Base-by-base conservation (phyloP, 345 rosid species). In the Populus tremula region DNA sequence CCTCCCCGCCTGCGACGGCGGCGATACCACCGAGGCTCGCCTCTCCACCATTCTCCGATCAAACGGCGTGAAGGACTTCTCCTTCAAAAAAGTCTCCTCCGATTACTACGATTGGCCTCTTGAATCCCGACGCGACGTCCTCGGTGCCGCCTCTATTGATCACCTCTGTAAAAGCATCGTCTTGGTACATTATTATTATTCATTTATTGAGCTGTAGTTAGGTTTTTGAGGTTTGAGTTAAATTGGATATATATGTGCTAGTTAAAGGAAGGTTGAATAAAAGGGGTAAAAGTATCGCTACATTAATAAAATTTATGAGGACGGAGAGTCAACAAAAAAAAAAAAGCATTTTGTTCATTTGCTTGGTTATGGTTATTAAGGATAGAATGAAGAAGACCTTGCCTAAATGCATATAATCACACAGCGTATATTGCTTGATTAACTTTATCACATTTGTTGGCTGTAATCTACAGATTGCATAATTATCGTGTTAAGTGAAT, bases 161-260 rank as follows among this genome's bases (percentile, higher is more conserved):
- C 96, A 96, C 81, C 97, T 93, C 54, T 93, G 97, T 89, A 96
- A 93, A 79, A 93, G 96, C 92, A 90, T 95, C 83, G 97, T 93
- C 79, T 81, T 93, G 94, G 99, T 93, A 80, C 53, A 1, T 45
- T 54, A 78, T 78, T 59, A 3, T 64, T 54, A 6, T 59, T 16
- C 17, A 47, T 23, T 23, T 59, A 9, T 59, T 59, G 25, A 59
- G 29, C 64, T 59, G 64, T 0, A n/a, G 12, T 23, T 10, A 59
- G 64, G 64, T 59, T 59, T 59, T 59, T 23, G 29, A n/a, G 25
- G 5, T 59, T 10, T 59, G 12, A n/a, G 23, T 59, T 59, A 59
- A 9, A 59, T n/a, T 59, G 64, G 64, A 59, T 11, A 1, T 14
- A 14, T 12, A 11, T 41, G 47, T 41, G 45, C 2, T 41, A 10